Conservation (phyloP, 164 flowering plant species). For the Nymphaea thermarum region DNA sequence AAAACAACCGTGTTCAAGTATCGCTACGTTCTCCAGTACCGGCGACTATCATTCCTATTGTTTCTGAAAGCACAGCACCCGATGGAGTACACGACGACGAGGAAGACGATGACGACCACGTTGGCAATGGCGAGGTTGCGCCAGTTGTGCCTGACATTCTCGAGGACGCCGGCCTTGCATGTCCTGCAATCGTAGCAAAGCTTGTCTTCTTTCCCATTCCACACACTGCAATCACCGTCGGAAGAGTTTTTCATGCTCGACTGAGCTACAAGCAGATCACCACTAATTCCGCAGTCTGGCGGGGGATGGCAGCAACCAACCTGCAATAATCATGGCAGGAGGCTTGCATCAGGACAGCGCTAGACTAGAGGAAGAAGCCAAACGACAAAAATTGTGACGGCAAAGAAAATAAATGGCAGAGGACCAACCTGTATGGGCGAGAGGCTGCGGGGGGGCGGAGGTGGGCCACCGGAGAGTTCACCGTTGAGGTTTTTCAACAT, state of each 20-base stretch:
- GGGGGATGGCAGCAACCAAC: slow-evolving; percentile 30
- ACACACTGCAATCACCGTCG: slow-evolving; percentile 15
- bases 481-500: too few species aligned
- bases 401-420: too few species aligned
- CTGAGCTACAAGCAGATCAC: slow-evolving; percentile 10
- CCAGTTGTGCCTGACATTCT: slow-evolving; percentile 24
- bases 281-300: slow-evolving; percentile 10
- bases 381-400: too few species aligned
- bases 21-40: neutral
- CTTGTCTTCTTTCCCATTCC: slow-evolving; percentile 15
- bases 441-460: too few species aligned
- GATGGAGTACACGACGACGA: slow-evolving; percentile 11
- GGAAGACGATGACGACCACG: slow-evolving; percentile 10
- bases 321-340: slow-evolving; percentile 6
- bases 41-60: slow-evolving; percentile 1
- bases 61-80: slow-evolving; percentile 15
- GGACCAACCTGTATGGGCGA: too few species aligned
- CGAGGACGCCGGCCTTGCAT: slow-evolving; percentile 40
- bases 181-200: slow-evolving; percentile 30
- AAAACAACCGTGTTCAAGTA: neutral
- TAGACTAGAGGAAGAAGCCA: too few species aligned
- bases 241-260: slow-evolving; percentile 4
- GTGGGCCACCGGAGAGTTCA: too few species aligned
- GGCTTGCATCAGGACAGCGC: too few species aligned
- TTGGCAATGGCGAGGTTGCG: slow-evolving; percentile 16